phyloP scores from a whole-genome alignment of 2,329 filamentous ascomycete species.

The Ophiosphaerella narmari region DNA sequence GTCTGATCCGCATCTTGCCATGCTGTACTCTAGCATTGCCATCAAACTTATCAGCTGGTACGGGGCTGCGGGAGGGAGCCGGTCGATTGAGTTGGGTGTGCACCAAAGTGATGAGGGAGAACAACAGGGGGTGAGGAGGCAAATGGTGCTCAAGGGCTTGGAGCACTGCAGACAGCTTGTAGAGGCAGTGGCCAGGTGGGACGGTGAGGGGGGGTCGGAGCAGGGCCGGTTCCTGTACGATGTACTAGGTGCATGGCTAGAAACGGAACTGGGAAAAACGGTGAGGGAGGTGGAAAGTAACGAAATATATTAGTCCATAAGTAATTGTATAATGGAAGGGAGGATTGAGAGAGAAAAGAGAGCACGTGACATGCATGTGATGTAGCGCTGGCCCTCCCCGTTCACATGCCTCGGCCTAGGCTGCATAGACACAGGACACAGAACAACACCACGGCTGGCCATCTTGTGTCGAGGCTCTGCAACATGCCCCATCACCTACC shows the following conservation, averaged over 20 bases:
- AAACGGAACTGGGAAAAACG: conserved; percentile 37
- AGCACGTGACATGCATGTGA: too few relatives aligned
- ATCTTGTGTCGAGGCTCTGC: not conserved
- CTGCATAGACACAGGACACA: conserved; percentile 5
- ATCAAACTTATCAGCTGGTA: conserved; percentile 42
- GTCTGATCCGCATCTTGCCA: conserved; percentile 39
- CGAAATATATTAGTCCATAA: not conserved
- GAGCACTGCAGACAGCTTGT: conserved; percentile 34
- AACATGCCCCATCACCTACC: conserved; percentile 1
- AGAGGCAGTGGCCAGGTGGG: conserved; percentile 36
- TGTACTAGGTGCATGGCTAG: conserved; percentile 39
- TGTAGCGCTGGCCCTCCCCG: too few relatives aligned
- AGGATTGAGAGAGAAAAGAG: too few relatives aligned
- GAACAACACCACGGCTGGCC: conserved; percentile 18
- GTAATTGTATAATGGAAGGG: too few relatives aligned
- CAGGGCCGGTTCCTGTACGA: conserved; percentile 39
- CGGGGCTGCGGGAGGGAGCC: conserved; percentile 33
- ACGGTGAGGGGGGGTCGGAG: conserved; percentile 20
- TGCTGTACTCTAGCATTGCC: conserved; percentile 43
- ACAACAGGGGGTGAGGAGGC: conserved; percentile 29
- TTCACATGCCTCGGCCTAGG: too few relatives aligned
- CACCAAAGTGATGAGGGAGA: conserved; percentile 36
- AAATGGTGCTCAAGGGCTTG: conserved; percentile 35
- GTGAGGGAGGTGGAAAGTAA: conserved; percentile 26
- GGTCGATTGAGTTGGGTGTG: conserved; percentile 30